A percentile compares a stretch with the other conserved stretches of the same genome.
Evolutionary conservation across 2,329 filamentous ascomycete species (phyloP).

Genomic region (Stagonosporopsis vannaccii): DNA sequence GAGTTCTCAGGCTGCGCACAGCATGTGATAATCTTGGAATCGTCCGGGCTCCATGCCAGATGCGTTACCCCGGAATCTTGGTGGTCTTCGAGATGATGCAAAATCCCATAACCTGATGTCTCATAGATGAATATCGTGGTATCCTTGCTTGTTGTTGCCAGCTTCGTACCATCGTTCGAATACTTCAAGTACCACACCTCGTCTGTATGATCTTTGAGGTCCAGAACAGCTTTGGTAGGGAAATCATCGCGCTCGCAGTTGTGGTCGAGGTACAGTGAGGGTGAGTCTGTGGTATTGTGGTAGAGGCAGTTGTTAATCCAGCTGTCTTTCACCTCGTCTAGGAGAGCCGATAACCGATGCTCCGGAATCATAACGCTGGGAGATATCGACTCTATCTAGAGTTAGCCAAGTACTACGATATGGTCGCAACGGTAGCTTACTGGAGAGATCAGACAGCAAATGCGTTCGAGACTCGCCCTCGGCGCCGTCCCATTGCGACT

Average conservation of each 20-base stretch:
- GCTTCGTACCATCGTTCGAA: conserved; percentile 81
- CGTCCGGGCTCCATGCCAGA: conserved; percentile 90
- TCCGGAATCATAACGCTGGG: conserved; percentile 97
- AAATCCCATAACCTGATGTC: conserved; percentile 70
- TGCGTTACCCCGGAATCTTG: conserved; percentile 76
- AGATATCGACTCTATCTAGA: conserved; percentile 77
- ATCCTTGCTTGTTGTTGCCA: conserved; percentile 84
- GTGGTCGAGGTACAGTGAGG: conserved; percentile 90
- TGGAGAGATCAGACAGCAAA: conserved; percentile 82
- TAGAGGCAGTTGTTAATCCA: conserved; percentile 87
- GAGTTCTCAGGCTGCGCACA: conserved; percentile 69
- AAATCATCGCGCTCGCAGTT: conserved; percentile 81
- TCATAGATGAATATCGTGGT: conserved; percentile 83
- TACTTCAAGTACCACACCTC: conserved; percentile 95
- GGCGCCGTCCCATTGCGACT: conserved; percentile 86
- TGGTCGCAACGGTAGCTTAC: conserved; percentile 57
- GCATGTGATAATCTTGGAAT: conserved; percentile 84
- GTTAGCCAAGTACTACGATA: conserved; percentile 21
- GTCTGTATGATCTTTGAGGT: conserved; percentile 75
- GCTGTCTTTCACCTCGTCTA: conserved; percentile 82
- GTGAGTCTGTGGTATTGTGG: conserved; percentile 80
- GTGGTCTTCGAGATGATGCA: conserved; percentile 71
- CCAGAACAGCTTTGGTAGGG: conserved; percentile 72
- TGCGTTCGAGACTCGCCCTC: conserved; percentile 74
- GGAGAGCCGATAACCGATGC: conserved; percentile 79